Evolutionary conservation across 441 rosid genomes (phyloP).

Genomic region (Manihot esculenta): DNA sequence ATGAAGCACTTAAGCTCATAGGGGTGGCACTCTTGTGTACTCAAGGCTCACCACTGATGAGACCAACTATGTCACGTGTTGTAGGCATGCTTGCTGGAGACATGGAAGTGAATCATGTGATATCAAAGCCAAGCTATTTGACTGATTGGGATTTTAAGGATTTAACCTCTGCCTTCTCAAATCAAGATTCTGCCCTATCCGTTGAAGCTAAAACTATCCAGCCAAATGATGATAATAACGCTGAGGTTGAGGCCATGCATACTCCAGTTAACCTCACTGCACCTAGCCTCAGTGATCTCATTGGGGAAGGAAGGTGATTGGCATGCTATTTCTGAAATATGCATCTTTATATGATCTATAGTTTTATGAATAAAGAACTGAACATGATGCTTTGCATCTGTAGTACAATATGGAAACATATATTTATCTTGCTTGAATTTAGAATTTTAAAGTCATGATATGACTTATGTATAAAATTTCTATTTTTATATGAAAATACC

Average conservation of each 20-base stretch:
- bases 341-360: too few species aligned
- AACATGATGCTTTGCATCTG: too few species aligned
- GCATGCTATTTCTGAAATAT: too few species aligned
- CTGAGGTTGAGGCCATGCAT: not conserved
- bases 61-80: conserved; percentile 66
- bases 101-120: conserved; percentile 44
- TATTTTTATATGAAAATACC: too few species aligned
- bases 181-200: not conserved
- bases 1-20: conserved; percentile 41
- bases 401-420: too few species aligned
- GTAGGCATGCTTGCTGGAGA: conserved; percentile 65
- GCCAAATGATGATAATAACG: not conserved
- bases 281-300: conserved; percentile 24
- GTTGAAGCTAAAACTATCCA: not conserved
- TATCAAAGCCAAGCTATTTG: conserved; percentile 54
- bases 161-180: conserved; percentile 9
- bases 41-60: conserved; percentile 44
- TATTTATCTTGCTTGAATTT: too few species aligned
- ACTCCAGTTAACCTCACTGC: conserved; percentile 17
- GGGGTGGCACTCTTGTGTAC: conserved; percentile 50
- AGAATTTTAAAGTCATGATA: too few species aligned
- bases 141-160: conserved; percentile 46
- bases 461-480: too few species aligned
- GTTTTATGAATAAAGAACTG: too few species aligned
- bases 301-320: conserved; percentile 21